Evolutionary conservation across 176 grass and related monocot species (phyloP).

Genomic region (Hyparrhenia diplandra): DNA sequence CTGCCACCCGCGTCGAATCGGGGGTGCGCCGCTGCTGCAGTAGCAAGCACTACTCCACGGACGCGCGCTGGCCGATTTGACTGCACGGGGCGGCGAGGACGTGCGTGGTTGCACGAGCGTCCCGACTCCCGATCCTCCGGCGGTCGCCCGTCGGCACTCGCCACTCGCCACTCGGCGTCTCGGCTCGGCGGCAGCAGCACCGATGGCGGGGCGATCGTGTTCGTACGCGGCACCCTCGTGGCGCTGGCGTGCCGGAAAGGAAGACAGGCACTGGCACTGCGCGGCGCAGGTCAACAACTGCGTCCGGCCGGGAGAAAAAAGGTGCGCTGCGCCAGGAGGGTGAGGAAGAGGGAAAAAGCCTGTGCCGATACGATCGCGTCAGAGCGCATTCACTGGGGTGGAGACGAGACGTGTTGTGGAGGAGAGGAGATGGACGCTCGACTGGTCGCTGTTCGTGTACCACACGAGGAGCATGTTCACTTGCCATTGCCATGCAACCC

Average conservation of each 20-base stretch:
- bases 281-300: background rate
- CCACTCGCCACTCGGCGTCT: no score
- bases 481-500: no score
- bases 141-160: background rate
- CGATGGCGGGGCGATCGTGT: background rate
- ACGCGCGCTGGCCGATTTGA: background rate
- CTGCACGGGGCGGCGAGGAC: background rate
- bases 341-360: background rate
- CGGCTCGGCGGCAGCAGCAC: background rate
- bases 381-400: no score
- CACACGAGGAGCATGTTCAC: no score
- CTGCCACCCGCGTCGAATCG: conserved; percentile 15
- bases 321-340: background rate
- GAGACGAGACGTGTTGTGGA: no score
- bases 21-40: no score
- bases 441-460: no score
- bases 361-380: no score
- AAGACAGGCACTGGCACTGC: background rate
- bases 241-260: background rate
- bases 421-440: background rate
- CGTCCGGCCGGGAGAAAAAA: background rate
- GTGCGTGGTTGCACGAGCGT: background rate
- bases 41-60: no score
- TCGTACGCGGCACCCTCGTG: background rate
- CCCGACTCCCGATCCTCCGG: background rate